Conservation (phyloP, 1,139 yeast genomes). For the Pichiaceae sp. region DNA sequence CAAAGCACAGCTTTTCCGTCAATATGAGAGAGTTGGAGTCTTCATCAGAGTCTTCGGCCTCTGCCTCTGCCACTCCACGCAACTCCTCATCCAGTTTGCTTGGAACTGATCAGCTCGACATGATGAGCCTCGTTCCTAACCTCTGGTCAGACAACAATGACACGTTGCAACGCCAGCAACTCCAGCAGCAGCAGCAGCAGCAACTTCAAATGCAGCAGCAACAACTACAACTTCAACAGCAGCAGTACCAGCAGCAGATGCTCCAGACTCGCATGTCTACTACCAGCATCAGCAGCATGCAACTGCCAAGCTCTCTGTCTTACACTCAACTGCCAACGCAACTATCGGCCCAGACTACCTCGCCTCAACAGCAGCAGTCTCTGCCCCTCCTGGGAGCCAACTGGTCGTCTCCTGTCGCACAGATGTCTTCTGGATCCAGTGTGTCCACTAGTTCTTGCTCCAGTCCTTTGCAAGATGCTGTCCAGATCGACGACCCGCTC, state of each 20-base stretch:
- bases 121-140: conserved; percentile 9
- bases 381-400: not conserved
- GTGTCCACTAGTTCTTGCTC: conserved; percentile 1
- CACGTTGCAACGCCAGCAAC: not conserved
- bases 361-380: not conserved
- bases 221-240: too few relatives aligned
- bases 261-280: not conserved
- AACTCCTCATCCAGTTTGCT: conserved; percentile 4
- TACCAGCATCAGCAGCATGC: not conserved
- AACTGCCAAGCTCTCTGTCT: too few relatives aligned
- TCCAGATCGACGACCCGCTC: conserved; percentile 1
- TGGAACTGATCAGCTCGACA: conserved; percentile 2
- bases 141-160: conserved; percentile 4
- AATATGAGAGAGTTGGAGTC: conserved; percentile 1
- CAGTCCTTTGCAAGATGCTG: conserved; percentile 1
- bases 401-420: not conserved
- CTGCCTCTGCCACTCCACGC: conserved; percentile 5
- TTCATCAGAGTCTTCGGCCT: conserved; percentile 2
- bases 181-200: too few relatives aligned
- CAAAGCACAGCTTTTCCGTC: not conserved
- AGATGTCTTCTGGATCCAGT: conserved; percentile 1
- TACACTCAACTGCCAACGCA: too few relatives aligned
- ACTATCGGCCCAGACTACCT: not conserved
- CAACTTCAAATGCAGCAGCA: too few relatives aligned
- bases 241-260: too few relatives aligned